Conservation (phyloP, 345 rosid species). For the Carallia pectinifolia region DNA sequence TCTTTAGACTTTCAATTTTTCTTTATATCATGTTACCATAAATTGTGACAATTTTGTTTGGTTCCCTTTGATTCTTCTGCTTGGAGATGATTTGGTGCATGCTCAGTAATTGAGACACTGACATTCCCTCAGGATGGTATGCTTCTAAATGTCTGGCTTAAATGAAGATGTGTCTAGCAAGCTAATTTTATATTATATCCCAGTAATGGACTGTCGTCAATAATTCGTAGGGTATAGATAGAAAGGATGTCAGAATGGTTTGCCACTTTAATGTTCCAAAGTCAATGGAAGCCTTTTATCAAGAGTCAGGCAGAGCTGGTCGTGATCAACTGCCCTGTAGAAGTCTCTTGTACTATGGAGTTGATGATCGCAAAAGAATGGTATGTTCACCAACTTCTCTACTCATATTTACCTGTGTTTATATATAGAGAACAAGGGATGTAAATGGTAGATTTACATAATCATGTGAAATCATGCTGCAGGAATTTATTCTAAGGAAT, state of each 20-base stretch:
- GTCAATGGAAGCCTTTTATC: constrained; percentile 97
- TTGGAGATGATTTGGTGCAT: constrained; percentile 52
- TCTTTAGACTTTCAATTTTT: constrained; percentile 6
- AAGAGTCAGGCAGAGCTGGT: constrained; percentile 99
- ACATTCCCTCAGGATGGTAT: constrained; percentile 84
- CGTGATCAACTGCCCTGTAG: constrained; percentile 84
- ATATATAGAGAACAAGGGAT: not conserved
- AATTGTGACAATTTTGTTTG: constrained; percentile 35
- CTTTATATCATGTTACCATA: constrained; percentile 3
- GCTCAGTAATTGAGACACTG: constrained; percentile 37
- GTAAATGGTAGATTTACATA: constrained; percentile 9
- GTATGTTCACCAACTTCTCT: constrained; percentile 36
- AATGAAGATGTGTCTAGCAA: not conserved
- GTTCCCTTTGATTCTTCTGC: constrained; percentile 31
- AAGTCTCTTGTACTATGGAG: constrained; percentile 89
- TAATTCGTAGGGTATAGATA: constrained; percentile 75
- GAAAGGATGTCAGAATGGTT: constrained; percentile 92
- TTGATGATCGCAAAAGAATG: constrained; percentile 85
- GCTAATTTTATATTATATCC: constrained; percentile 4
- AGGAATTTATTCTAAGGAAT: constrained; percentile 82
- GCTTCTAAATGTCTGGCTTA: constrained; percentile 21
- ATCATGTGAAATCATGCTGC: constrained; percentile 26
- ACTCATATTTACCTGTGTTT: not conserved
- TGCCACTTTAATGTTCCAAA: constrained; percentile 92
- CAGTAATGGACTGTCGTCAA: constrained; percentile 23